Conservation (phyloP, 2,329 filamentous ascomycete genomes). For the Eutypa lata region DNA sequence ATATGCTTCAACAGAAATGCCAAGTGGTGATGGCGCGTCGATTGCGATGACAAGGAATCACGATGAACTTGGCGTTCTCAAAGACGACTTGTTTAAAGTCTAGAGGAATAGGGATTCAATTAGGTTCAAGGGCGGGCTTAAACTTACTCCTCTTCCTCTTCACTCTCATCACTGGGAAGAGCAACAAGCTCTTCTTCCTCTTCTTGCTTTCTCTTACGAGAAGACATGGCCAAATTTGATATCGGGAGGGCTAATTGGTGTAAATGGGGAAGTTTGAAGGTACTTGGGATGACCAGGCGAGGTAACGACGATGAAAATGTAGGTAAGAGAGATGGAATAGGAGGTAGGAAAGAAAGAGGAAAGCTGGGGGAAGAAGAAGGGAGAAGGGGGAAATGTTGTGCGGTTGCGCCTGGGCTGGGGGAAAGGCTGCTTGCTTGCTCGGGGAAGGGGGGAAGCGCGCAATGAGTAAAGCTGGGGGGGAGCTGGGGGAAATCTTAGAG, state of each 20-base stretch:
- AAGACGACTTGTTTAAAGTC: conserved; percentile 1
- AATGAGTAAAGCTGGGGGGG: conserved; percentile 12
- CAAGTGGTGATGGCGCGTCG: conserved; percentile 14
- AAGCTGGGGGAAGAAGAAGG: conserved; percentile 13
- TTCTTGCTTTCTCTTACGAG: conserved; percentile 32
- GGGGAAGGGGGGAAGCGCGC: conserved; percentile 9
- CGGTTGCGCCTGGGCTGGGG: conserved; percentile 24
- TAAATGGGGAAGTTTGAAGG: conserved; percentile 1
- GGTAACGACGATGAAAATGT: conserved; percentile 9
- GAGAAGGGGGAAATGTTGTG: conserved; percentile 16
- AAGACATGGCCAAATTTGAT: conserved; percentile 21
- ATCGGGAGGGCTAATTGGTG: conserved; percentile 1
- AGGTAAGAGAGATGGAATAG: conserved; percentile 15
- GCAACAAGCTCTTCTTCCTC: conserved; percentile 33
- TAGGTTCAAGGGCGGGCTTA: conserved; percentile 1
- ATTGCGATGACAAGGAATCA: conserved; percentile 10
- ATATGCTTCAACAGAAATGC: conserved; percentile 6
- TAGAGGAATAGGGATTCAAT: background rate
- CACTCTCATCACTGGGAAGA: conserved; percentile 32
- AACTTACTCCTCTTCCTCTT: conserved; percentile 34
- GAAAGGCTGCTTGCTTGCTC: conserved; percentile 20
- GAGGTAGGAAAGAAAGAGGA: conserved; percentile 17
- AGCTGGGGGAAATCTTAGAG: conserved; percentile 9
- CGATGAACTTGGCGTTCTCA: conserved; percentile 1
- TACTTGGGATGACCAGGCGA: conserved; percentile 2